Percentiles rank a stretch among this genome's conserved stretches.
These are phyloP conservation scores for Alternaria postmessia DNA, from an alignment of 2,329 filamentous ascomycete species.

Conservation along the genomic window DNA sequence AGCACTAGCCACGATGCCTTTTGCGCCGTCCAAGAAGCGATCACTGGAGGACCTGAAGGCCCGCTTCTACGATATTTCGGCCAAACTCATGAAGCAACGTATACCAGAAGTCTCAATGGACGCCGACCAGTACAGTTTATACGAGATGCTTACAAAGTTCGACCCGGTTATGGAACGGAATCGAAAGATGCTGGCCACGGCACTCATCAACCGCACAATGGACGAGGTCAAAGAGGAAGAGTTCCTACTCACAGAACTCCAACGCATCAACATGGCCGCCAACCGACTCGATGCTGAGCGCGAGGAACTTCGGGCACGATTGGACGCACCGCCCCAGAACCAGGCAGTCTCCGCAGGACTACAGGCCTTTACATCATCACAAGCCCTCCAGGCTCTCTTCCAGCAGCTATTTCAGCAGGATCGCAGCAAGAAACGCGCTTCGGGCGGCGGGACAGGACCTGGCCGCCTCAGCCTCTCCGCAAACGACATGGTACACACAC, in stretches of 20 bases:
- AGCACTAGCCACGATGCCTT: conserved; percentile 44
- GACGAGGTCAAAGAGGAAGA: conserved; percentile 95
- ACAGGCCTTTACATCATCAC: conserved; percentile 76
- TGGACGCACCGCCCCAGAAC: conserved; percentile 79
- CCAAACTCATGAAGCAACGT: conserved; percentile 52
- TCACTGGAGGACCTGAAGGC: conserved; percentile 91
- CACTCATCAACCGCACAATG: conserved; percentile 77
- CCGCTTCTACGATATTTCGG: conserved; percentile 87
- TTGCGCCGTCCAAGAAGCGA: conserved; percentile 62
- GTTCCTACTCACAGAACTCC: conserved; percentile 85
- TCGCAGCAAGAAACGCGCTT: conserved; percentile 84
- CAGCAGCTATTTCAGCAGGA: conserved; percentile 84
- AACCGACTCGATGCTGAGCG: conserved; percentile 88
- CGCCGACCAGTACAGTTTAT: conserved; percentile 78
- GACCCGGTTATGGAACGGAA: conserved; percentile 79
- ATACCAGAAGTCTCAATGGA: conserved; percentile 71
- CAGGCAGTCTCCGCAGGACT: conserved; percentile 41
- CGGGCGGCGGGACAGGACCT: conserved; percentile 37
- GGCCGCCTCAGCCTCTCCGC: conserved; percentile 50
- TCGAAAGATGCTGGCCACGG: conserved; percentile 85
- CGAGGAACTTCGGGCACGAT: conserved; percentile 82
- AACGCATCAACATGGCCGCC: conserved; percentile 87
- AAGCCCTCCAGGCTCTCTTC: conserved; percentile 79
- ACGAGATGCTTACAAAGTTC: conserved; percentile 88
- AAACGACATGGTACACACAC: conserved; percentile 49